Percentiles rank a stretch among this genome's conserved stretches.
phyloP scores from a whole-genome alignment of 108 stramenopile species.

The Asterionellopsis glacialis region DNA sequence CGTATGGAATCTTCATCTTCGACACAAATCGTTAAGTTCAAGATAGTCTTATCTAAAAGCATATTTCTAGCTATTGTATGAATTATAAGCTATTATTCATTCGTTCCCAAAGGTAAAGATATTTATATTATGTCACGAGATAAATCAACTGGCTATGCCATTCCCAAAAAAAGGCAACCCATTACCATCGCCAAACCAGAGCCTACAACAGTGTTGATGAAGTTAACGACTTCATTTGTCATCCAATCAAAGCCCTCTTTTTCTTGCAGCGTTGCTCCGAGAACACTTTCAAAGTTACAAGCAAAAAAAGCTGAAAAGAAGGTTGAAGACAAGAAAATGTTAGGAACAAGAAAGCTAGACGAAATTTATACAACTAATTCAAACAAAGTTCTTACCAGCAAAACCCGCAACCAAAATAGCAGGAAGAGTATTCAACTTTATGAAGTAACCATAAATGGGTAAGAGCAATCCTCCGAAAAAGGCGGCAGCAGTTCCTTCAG shows the following conservation, averaged over 20 bases:
- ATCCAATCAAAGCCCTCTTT: constrained; percentile 77
- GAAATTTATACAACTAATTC: too few relatives aligned
- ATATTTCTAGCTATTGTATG: too few relatives aligned
- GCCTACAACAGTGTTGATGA: constrained; percentile 91
- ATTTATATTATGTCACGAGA: too few relatives aligned
- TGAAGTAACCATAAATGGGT: constrained; percentile 53
- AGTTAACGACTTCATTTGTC: constrained; percentile 95
- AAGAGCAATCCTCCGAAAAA: constrained; percentile 81
- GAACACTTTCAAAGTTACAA: constrained; percentile 87
- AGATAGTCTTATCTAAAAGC: too few relatives aligned
- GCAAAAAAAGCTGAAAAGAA: constrained; percentile 83
- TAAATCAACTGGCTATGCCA: background rate
- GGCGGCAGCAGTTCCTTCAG: constrained; percentile 89
- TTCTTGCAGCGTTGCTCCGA: constrained; percentile 90
- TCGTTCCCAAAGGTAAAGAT: too few relatives aligned
- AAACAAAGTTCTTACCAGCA: too few relatives aligned
- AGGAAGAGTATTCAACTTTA: constrained; percentile 40
- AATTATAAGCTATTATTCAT: too few relatives aligned
- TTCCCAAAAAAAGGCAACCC: constrained; percentile 17
- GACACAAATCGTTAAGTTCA: too few relatives aligned
- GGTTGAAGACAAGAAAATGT: constrained; percentile 4
- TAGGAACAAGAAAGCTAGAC: too few relatives aligned
- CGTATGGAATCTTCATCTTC: too few relatives aligned
- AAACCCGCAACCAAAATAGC: constrained; percentile 31
- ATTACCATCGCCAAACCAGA: constrained; percentile 67